Conservation (phyloP, 129 eudicot species). For the Gnaphalium uliginosum region DNA sequence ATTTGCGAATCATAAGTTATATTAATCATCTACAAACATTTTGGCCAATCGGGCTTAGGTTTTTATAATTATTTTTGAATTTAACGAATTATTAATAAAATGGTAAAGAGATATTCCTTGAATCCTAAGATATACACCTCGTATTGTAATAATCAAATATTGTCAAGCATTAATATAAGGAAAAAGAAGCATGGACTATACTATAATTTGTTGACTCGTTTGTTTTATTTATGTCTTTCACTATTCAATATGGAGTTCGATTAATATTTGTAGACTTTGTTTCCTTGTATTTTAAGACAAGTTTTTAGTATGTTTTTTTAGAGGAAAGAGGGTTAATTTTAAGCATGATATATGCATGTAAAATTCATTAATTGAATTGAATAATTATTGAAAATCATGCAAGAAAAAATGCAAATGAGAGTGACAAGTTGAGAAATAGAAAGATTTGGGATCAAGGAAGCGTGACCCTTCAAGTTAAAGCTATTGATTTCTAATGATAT, state of each 20-base stretch:
- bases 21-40: neutral
- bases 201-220: neutral
- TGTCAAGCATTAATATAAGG: neutral
- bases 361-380: neutral
- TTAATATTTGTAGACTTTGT: neutral
- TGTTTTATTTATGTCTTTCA: too few species aligned
- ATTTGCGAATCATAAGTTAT: too few species aligned
- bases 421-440: constrained; percentile 31
- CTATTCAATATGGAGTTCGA: neutral
- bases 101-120: neutral
- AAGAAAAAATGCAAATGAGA: constrained; percentile 19
- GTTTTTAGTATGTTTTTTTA: too few species aligned
- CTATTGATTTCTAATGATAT: constrained; percentile 27
- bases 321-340: neutral
- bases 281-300: neutral
- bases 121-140: too few species aligned
- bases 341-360: constrained; percentile 22
- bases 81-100: too few species aligned
- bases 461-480: constrained; percentile 36
- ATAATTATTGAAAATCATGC: constrained; percentile 21
- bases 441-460: constrained; percentile 45
- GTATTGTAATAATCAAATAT: neutral
- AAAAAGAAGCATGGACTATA: too few species aligned
- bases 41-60: neutral
- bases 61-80: too few species aligned